Percentiles rank a stretch among this genome's conserved stretches.
Evolutionary conservation across 2,329 filamentous ascomycete species (phyloP).

Genomic region (Eurotiales sp.): DNA sequence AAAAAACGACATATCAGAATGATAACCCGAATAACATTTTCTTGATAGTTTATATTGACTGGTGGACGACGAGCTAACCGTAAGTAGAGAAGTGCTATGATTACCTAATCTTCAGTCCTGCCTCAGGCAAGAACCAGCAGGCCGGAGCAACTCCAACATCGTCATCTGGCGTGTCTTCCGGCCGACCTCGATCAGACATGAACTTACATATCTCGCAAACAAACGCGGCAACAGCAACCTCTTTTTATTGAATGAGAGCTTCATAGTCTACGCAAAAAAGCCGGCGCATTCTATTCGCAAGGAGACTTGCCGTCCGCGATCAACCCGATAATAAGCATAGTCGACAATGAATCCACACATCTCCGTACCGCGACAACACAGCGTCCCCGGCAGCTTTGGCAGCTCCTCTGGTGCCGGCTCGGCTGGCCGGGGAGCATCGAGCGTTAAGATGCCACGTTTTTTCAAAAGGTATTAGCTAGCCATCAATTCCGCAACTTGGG

Average conservation of each 20-base stretch:
- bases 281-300: neutral
- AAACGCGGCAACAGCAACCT: neutral
- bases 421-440: constrained; percentile 48
- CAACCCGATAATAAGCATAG: neutral
- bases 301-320: neutral
- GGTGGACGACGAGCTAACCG: neutral
- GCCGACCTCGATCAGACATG: neutral
- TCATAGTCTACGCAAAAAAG: neutral
- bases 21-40: too few relatives aligned
- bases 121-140: neutral
- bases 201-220: neutral
- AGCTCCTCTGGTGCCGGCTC: constrained; percentile 39
- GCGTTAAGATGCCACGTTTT: constrained; percentile 61
- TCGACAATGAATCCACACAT: constrained; percentile 58
- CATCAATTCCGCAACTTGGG: neutral
- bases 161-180: constrained; percentile 2
- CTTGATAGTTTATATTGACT: too few relatives aligned
- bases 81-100: constrained; percentile 2
- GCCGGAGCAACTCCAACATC: constrained; percentile 3
- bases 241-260: neutral
- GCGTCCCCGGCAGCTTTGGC: constrained; percentile 51
- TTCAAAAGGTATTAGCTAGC: constrained; percentile 56
- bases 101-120: too few relatives aligned
- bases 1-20: too few relatives aligned
- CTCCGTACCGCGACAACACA: constrained; percentile 56